These are phyloP conservation scores for Hypericum androsaemum DNA, from an alignment of 345 rosid genomes.

Conservation along the genomic window DNA sequence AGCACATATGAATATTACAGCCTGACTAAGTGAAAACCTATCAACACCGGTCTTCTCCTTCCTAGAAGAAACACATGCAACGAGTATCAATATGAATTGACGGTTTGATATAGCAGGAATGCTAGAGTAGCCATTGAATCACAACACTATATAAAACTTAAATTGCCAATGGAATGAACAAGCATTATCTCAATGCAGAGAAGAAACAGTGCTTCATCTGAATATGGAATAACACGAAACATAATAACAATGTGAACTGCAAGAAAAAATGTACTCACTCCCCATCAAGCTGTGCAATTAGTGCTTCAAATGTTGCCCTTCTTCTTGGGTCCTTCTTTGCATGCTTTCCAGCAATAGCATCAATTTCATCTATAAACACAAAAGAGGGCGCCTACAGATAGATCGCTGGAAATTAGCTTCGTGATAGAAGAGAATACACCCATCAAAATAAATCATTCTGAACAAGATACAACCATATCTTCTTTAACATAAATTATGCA, in stretches of 20 bases:
- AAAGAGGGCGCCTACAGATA: slow-evolving; percentile 78
- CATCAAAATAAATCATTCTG: too few relatives aligned
- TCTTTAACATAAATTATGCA: too few relatives aligned
- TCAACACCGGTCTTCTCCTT: slow-evolving; percentile 83
- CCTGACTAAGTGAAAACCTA: slow-evolving; percentile 85
- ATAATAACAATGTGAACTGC: neutral
- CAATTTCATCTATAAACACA: slow-evolving; percentile 95
- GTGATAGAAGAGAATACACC: too few relatives aligned
- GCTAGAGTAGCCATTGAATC: too few relatives aligned
- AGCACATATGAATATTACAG: slow-evolving; percentile 97
- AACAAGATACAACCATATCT: too few relatives aligned
- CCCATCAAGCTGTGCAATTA: slow-evolving; percentile 85
- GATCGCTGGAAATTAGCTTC: too few relatives aligned
- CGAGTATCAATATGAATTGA: slow-evolving; percentile 13
- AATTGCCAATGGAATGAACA: too few relatives aligned
- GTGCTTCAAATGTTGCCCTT: slow-evolving; percentile 81
- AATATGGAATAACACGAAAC: too few relatives aligned
- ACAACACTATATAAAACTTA: too few relatives aligned
- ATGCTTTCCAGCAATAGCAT: slow-evolving; percentile 96
- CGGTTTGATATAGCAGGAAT: too few relatives aligned
- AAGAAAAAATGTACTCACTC: slow-evolving; percentile 47
- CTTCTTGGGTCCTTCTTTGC: slow-evolving; percentile 81
- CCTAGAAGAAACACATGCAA: slow-evolving; percentile 27
- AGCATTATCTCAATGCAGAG: too few relatives aligned
- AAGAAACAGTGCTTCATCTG: too few relatives aligned